These are phyloP conservation scores for Golubevia sp. DNA, from an alignment of 1,284 basidiomycete genomes.

Conservation along the genomic window DNA sequence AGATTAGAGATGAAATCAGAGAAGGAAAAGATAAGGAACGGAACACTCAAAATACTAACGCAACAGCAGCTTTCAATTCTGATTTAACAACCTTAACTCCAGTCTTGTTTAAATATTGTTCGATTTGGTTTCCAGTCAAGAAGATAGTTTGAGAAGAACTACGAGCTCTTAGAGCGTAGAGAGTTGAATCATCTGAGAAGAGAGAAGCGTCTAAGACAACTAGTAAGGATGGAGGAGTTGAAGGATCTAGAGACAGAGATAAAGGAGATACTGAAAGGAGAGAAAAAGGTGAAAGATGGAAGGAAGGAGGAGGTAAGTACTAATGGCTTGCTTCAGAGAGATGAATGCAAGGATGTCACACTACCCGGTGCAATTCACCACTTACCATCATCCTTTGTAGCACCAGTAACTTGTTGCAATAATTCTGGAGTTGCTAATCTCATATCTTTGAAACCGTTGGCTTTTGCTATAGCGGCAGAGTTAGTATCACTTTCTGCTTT, in stretches of 20 bases:
- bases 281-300: no score
- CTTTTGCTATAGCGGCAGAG: constrained; percentile 42
- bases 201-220: no score
- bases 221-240: no score
- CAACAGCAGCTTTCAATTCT: constrained; percentile 4
- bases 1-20: neutral
- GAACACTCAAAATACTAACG: neutral
- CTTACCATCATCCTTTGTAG: constrained; percentile 51
- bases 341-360: no score
- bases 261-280: no score
- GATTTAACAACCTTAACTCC: constrained; percentile 42
- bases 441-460: constrained; percentile 56
- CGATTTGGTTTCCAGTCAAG: constrained; percentile 43
- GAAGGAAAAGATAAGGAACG: neutral
- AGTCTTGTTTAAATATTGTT: constrained; percentile 44
- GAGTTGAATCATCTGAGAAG: no score
- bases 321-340: no score
- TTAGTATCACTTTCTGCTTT: constrained; percentile 44
- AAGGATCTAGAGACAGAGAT: no score
- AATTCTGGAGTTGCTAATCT: constrained; percentile 52
- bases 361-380: neutral
- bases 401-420: constrained; percentile 43
- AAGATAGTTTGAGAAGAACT: constrained; percentile 28
- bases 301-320: no score
- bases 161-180: no score